Conservation (phyloP, 768 basidiomycete genomes). For the Dioszegia aurantiaca region DNA sequence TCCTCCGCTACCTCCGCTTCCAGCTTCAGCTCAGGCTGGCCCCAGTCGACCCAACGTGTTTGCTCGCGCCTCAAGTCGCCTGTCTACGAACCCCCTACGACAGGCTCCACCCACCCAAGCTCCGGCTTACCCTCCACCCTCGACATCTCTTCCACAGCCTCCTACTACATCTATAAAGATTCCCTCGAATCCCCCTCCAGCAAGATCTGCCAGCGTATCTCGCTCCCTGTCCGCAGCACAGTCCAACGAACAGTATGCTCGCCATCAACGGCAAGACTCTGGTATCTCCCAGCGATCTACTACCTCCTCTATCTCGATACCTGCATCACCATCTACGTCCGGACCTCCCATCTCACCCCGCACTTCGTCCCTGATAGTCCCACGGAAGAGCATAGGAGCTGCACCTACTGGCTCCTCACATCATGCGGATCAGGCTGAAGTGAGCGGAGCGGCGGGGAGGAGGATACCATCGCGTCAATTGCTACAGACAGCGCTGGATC, state of each 20-base stretch:
- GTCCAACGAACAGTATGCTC: neutral
- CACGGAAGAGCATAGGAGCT: neutral
- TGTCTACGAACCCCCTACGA: constrained; percentile 1
- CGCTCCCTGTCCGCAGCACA: neutral
- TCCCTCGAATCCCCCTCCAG: constrained; percentile 4
- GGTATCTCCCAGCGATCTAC: constrained; percentile 3
- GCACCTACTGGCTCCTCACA: neutral
- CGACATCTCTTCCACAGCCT: neutral
- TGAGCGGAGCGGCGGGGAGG: neutral
- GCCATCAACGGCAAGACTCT: constrained; percentile 7
- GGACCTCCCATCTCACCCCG: constrained; percentile 7
- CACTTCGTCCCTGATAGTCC: constrained; percentile 2
- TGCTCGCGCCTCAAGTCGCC: neutral
- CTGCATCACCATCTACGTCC: neutral
- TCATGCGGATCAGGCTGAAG: neutral
- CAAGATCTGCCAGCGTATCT: neutral
- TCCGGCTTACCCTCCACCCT: constrained; percentile 3
- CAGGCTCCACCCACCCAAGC: neutral
- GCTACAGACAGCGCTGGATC: constrained; percentile 48
- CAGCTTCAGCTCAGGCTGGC: neutral
- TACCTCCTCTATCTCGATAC: constrained; percentile 2
- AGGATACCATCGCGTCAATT: constrained; percentile 45
- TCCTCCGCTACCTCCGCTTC: constrained; percentile 3
- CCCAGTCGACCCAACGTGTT: constrained; percentile 9
- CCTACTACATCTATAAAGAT: neutral